Conservation (phyloP, 2,329 filamentous ascomycete species). For the Penicillium sp. region DNA sequence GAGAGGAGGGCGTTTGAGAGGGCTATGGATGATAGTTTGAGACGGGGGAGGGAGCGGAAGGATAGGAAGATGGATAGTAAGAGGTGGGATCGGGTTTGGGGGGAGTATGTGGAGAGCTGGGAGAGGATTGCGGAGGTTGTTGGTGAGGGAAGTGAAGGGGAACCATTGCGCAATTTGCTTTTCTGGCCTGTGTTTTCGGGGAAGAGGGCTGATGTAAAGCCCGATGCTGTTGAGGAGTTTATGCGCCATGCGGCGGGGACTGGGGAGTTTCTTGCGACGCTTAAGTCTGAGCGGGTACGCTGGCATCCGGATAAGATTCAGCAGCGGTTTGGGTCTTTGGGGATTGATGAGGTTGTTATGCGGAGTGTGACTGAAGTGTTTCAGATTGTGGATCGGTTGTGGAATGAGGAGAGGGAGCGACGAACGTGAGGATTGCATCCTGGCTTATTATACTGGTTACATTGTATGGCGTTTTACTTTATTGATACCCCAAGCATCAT, state of each 20-base stretch:
- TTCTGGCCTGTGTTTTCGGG: slow-evolving; percentile 73
- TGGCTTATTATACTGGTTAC: background rate
- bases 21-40: slow-evolving; percentile 67
- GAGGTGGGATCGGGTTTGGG: slow-evolving; percentile 59
- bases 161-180: slow-evolving; percentile 44
- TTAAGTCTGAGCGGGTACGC: slow-evolving; percentile 81
- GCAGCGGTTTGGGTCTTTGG: slow-evolving; percentile 70
- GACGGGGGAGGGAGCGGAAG: slow-evolving; percentile 61
- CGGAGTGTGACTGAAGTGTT: slow-evolving; percentile 83
- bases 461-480: slow-evolving; percentile 10
- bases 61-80: slow-evolving; percentile 13
- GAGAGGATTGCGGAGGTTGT: slow-evolving; percentile 41
- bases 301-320: slow-evolving; percentile 99
- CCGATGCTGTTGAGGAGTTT: slow-evolving; percentile 64
- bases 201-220: slow-evolving; percentile 53
- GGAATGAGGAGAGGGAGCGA: slow-evolving; percentile 57
- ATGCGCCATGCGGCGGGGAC: slow-evolving; percentile 54
- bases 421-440: slow-evolving; percentile 2
- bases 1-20: slow-evolving; percentile 49
- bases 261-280: slow-evolving; percentile 45
- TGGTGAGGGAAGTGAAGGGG: slow-evolving; percentile 8
- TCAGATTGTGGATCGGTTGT: slow-evolving; percentile 80
- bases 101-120: slow-evolving; percentile 64
- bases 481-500: slow-evolving; percentile 16
- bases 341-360: slow-evolving; percentile 68